Evolutionary conservation across 208 protist species (phyloP).

Genomic region (Trichomonas gallinae): DNA sequence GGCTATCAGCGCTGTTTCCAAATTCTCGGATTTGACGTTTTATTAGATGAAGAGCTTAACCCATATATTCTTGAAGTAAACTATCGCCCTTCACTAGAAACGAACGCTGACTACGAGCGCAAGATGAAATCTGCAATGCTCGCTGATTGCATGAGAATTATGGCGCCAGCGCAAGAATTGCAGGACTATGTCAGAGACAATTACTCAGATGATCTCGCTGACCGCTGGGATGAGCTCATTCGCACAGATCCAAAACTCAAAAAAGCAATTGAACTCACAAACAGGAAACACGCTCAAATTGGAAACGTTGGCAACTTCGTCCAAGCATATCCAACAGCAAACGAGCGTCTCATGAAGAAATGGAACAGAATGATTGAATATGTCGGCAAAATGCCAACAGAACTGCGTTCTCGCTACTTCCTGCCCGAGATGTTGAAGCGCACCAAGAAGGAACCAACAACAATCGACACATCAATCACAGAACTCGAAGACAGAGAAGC

Average conservation of each 20-base stretch:
- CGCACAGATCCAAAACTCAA: neutral
- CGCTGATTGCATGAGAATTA: neutral
- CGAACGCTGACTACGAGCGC: neutral
- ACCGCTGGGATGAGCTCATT: neutral
- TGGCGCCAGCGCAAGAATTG: neutral
- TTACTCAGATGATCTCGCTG: neutral
- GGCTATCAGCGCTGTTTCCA: neutral
- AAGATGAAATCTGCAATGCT: neutral
- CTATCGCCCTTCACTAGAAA: neutral
- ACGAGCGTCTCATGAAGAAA: neutral
- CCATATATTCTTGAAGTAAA: neutral
- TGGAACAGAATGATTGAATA: neutral
- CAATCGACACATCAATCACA: neutral
- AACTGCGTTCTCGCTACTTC: neutral
- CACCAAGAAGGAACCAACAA: neutral
- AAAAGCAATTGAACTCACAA: neutral
- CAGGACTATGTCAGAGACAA: neutral
- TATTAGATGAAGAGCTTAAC: neutral
- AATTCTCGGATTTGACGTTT: neutral
- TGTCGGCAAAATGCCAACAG: neutral
- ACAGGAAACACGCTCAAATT: neutral
- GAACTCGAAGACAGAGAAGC: neutral
- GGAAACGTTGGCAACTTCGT: neutral
- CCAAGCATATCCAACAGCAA: neutral
- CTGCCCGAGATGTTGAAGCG: neutral